These are phyloP conservation scores for Nemania abortiva DNA, from an alignment of 2,329 filamentous ascomycete genomes.

Conservation along the genomic window DNA sequence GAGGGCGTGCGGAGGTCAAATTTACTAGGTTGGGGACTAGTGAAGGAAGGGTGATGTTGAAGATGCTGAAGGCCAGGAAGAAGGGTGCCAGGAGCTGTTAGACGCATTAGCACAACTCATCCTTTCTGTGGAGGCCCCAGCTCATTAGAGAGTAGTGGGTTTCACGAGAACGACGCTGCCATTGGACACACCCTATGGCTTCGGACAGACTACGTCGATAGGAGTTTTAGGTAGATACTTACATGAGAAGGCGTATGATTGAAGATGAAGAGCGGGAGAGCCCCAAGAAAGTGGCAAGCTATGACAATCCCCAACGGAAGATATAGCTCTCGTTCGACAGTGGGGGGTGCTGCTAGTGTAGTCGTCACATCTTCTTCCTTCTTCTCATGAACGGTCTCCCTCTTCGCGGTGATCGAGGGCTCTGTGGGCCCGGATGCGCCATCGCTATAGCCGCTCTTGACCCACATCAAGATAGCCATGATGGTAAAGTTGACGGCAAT, in stretches of 20 bases:
- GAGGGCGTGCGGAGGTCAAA: constrained; percentile 50
- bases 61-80: constrained; percentile 68
- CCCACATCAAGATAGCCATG: constrained; percentile 94
- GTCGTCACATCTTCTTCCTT: constrained; percentile 44
- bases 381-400: constrained; percentile 41
- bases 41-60: constrained; percentile 69
- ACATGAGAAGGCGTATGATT: constrained; percentile 78
- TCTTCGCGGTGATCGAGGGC: constrained; percentile 6
- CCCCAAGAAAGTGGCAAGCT: constrained; percentile 78
- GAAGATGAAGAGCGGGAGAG: constrained; percentile 87
- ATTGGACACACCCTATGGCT: not conserved
- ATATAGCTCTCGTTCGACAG: constrained; percentile 74
- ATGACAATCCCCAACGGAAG: constrained; percentile 80
- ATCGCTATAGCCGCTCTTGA: constrained; percentile 77
- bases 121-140: not conserved
- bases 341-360: constrained; percentile 34
- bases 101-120: constrained; percentile 11
- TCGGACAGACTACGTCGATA: not conserved
- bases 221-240: constrained; percentile 52
- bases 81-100: constrained; percentile 67
- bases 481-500: constrained; percentile 95
- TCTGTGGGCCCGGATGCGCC: constrained; percentile 3
- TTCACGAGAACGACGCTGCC: not conserved
- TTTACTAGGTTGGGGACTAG: constrained; percentile 68
- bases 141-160: not conserved